Evolutionary conservation across 1,284 basidiomycete species (phyloP).

Genomic region (Cutaneotrichosporon sp.): DNA sequence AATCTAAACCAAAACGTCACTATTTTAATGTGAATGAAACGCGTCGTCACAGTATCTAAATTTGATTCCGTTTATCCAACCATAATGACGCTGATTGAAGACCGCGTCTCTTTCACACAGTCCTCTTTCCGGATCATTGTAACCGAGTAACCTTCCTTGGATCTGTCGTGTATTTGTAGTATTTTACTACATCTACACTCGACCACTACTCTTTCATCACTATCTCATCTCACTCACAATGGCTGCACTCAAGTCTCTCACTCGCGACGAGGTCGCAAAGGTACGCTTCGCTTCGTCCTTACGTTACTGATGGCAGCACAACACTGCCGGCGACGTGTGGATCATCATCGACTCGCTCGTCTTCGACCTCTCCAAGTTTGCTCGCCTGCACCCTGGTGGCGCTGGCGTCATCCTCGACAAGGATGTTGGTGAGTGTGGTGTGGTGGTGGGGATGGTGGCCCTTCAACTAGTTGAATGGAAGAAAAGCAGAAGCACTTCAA

Average conservation of each 20-base stretch:
- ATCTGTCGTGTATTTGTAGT: too few relatives aligned
- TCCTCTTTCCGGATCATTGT: background rate
- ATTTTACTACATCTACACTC: background rate
- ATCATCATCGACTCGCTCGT: constrained; percentile 78
- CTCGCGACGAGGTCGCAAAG: constrained; percentile 54
- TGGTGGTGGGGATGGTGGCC: too few relatives aligned
- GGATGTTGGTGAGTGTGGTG: constrained; percentile 63
- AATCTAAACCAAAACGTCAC: background rate
- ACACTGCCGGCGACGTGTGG: constrained; percentile 75
- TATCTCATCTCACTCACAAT: constrained; percentile 4
- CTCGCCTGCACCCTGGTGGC: constrained; percentile 78
- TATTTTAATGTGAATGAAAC: background rate
- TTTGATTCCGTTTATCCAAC: background rate
- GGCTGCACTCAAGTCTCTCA: constrained; percentile 44
- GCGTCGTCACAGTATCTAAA: background rate
- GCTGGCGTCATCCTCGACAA: constrained; percentile 67
- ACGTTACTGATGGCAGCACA: constrained; percentile 59
- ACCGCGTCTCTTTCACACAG: background rate
- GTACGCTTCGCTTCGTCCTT: constrained; percentile 36
- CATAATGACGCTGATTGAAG: background rate
- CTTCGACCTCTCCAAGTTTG: constrained; percentile 76
- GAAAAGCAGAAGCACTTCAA: too few relatives aligned
- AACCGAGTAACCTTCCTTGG: background rate
- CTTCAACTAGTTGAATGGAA: too few relatives aligned
- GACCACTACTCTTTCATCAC: background rate